Conservation (phyloP, 2,329 filamentous ascomycete genomes). For the Fusarium bactridioides region DNA sequence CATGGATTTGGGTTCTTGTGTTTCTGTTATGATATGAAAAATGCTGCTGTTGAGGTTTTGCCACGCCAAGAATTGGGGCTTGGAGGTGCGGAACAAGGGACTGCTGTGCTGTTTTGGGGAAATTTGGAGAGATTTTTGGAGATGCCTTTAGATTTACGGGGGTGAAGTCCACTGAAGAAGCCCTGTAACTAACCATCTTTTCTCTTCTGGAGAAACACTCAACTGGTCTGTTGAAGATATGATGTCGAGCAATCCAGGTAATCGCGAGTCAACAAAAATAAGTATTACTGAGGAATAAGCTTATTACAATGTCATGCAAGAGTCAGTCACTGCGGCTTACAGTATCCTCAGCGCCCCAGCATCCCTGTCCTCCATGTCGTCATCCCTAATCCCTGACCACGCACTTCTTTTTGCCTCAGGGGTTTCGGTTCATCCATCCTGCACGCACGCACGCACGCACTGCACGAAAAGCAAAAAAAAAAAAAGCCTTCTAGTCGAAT, state of each 20-base stretch:
- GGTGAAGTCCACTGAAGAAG: neutral
- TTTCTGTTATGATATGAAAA: neutral
- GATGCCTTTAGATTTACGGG: neutral
- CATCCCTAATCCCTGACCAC: constrained; percentile 17
- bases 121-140: constrained; percentile 17
- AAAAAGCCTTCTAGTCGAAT: constrained; percentile 31
- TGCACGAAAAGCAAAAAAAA: neutral
- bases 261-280: neutral
- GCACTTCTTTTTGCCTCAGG: constrained; percentile 6
- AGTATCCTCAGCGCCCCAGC: neutral
- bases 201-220: too few relatives aligned
- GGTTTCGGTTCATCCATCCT: neutral
- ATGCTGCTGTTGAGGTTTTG: neutral
- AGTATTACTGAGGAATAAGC: neutral
- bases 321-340: constrained; percentile 12
- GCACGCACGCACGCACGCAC: neutral
- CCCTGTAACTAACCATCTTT: neutral
- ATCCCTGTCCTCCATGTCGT: constrained; percentile 24
- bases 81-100: neutral
- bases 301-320: neutral
- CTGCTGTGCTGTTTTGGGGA: neutral
- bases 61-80: neutral
- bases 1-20: constrained; percentile 1
- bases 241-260: neutral
- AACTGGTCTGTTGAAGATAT: neutral